Evolutionary conservation across 1,284 basidiomycete genomes (phyloP).

Genomic region (Gastroboletus turbinatus): DNA sequence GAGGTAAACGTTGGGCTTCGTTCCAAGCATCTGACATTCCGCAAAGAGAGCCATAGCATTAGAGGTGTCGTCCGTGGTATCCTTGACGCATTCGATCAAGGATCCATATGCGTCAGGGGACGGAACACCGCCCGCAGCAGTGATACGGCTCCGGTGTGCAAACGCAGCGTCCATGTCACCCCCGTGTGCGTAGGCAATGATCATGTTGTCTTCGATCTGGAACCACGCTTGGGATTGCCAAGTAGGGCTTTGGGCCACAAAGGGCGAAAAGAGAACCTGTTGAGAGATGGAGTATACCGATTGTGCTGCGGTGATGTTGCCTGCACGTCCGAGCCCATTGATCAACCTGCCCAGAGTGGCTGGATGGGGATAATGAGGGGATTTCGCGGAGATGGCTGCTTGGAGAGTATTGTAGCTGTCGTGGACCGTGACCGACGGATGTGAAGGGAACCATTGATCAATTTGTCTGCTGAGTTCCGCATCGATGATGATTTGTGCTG

Average conservation of each 20-base stretch:
- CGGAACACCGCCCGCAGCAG: constrained; percentile 77
- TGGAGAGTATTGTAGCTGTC: constrained; percentile 42
- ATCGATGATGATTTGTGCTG: constrained; percentile 22
- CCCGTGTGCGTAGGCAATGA: constrained; percentile 79
- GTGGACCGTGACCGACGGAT: constrained; percentile 29
- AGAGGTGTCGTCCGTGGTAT: constrained; percentile 91
- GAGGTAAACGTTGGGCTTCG: constrained; percentile 80
- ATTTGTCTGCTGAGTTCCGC: constrained; percentile 38
- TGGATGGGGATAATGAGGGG: constrained; percentile 50
- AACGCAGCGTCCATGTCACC: constrained; percentile 81
- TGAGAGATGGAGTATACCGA: constrained; percentile 76
- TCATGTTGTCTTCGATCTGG: constrained; percentile 83
- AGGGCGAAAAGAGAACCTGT: constrained; percentile 46
- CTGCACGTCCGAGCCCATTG: constrained; percentile 62
- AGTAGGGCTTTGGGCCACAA: constrained; percentile 42
- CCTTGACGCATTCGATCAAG: constrained; percentile 83
- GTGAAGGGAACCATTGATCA: constrained; percentile 41
- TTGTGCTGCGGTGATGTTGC: constrained; percentile 60
- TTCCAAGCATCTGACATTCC: constrained; percentile 72
- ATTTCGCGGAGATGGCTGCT: constrained; percentile 34
- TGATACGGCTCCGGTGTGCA: constrained; percentile 76
- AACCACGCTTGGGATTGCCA: constrained; percentile 69
- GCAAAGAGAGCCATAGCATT: constrained; percentile 84
- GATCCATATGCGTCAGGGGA: constrained; percentile 89
- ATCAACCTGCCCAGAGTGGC: constrained; percentile 63